Evolutionary conservation across 179 eudicot genomes (phyloP).

Genomic region (Nepenthes alata): DNA sequence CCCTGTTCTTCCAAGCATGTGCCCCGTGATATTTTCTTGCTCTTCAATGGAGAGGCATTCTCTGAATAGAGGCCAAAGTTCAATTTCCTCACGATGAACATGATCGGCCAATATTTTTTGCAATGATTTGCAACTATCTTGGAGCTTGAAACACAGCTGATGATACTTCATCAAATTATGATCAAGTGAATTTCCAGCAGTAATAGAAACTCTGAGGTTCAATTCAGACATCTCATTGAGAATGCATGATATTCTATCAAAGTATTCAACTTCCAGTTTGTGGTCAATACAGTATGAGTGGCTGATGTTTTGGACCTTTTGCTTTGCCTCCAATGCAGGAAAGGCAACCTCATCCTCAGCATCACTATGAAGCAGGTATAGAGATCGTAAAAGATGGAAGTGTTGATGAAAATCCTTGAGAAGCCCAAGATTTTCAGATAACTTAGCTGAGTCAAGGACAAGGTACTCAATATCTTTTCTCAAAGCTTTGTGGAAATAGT

Average conservation of each 20-base stretch:
- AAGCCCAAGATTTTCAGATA: conserved; percentile 35
- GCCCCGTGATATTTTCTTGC: conserved; percentile 73
- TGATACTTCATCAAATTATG: conserved; percentile 23
- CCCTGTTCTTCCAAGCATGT: conserved; percentile 77
- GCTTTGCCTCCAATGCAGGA: conserved; percentile 81
- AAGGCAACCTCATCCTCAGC: conserved; percentile 84
- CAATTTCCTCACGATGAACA: conserved; percentile 69
- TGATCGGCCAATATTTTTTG: conserved; percentile 57
- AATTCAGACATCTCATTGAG: conserved; percentile 42
- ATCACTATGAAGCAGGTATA: conserved; percentile 69
- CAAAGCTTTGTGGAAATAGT: conserved; percentile 82
- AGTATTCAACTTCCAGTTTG: conserved; percentile 48
- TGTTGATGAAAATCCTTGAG: conserved; percentile 41
- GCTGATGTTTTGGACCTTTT: conserved; percentile 49
- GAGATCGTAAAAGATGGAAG: conserved; percentile 34
- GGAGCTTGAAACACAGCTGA: conserved; percentile 51
- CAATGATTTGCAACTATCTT: conserved; percentile 52
- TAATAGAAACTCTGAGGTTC: conserved; percentile 16
- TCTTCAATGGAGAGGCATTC: conserved; percentile 60
- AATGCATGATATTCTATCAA: conserved; percentile 46
- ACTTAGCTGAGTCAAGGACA: conserved; percentile 39
- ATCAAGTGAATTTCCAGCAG: conserved; percentile 5
- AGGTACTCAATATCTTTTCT: conserved; percentile 65
- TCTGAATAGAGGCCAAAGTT: conserved; percentile 72
- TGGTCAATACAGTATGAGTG: conserved; percentile 75